Evolutionary conservation across 179 eudicot genomes (phyloP), one percentile per base, ranked within the genome.

Genomic region (Sideroxylon spinosum): DNA sequence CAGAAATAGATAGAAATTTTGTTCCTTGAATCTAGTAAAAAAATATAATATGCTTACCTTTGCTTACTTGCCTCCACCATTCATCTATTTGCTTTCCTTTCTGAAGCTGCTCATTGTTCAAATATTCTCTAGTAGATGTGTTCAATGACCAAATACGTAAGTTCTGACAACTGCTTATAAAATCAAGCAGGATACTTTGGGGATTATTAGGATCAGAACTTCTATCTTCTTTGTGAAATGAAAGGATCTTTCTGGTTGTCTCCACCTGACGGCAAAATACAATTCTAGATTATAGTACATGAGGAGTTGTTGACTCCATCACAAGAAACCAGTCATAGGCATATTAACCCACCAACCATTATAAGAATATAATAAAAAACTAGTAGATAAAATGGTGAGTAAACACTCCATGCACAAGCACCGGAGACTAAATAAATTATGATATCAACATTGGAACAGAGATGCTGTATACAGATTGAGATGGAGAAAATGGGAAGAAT

Each of bases 61-160:
- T 92, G 89, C 86, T 87, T 76, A 83, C 91, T 89, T 95, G 99
- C 87, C 87, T 93, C 98, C 95, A 90, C 99, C 99, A 95, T 84
- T 95, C 99, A 88, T 93, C 97, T 79, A 93, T 95, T 82, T 91
- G 99, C 84, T 93, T 93, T 83, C 98, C 99, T 83, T 95, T 95
- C 82, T 90, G 99, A 82, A 93, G 94, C 84, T 89, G 98, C 86
- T 95, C 99, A 60, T 86, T 80, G 78, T 93, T 89, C 80, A 95
- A 79, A 79, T 86, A 85, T 80, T 92, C 99, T 87, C 98, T 88
- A 57, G 89, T 88, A 50, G 90, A 63, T 69, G 91, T 78, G 76
- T 95, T 88, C 81, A 91, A 79, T 77, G 99, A 91, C 98, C 97
- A 95, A 67, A 95, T 89, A 7, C 98, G 89, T 81, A 93, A 87